These are phyloP conservation scores for Pythium phragmitis DNA, from an alignment of 352 stramenopile species.

Conservation along the genomic window DNA sequence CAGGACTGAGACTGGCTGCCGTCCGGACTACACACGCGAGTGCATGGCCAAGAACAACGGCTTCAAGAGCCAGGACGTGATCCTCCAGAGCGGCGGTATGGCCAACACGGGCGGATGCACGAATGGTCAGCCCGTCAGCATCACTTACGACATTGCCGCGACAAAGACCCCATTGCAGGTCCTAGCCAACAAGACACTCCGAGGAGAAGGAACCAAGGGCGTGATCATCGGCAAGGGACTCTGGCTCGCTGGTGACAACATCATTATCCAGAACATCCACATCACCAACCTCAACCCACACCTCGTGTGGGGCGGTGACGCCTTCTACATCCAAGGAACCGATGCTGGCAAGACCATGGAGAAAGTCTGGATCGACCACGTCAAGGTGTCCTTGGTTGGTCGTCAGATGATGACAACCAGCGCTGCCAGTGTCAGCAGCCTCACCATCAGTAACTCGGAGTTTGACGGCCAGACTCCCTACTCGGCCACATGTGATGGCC, in stretches of 20 bases:
- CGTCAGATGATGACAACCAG: slow-evolving; percentile 46
- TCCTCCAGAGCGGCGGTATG: slow-evolving; percentile 48
- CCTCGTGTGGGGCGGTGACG: slow-evolving; percentile 35
- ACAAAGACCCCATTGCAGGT: slow-evolving; percentile 31
- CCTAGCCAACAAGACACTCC: slow-evolving; percentile 41
- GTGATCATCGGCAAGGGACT: too few species aligned
- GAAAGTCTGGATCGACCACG: slow-evolving; percentile 51
- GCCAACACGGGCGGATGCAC: slow-evolving; percentile 48
- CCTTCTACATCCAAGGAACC: slow-evolving; percentile 29
- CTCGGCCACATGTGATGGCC: slow-evolving; percentile 45
- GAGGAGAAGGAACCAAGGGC: slow-evolving; percentile 34
- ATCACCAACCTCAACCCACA: slow-evolving; percentile 32
- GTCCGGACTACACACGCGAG: slow-evolving; percentile 37
- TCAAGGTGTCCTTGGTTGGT: slow-evolving; percentile 37
- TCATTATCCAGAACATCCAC: too few species aligned
- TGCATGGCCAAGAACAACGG: slow-evolving; percentile 57
- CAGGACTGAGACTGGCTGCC: slow-evolving; percentile 46
- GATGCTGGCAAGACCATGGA: slow-evolving; percentile 24
- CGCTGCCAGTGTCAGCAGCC: slow-evolving; percentile 29
- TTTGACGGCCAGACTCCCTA: slow-evolving; percentile 47
- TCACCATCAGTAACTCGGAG: slow-evolving; percentile 57
- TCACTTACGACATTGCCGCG: slow-evolving; percentile 47
- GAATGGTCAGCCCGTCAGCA: slow-evolving; percentile 31
- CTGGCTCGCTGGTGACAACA: too few species aligned
- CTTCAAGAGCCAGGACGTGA: slow-evolving; percentile 51